phyloP scores from a whole-genome alignment of 768 basidiomycete genomes.

The Crucibulum laeve region DNA sequence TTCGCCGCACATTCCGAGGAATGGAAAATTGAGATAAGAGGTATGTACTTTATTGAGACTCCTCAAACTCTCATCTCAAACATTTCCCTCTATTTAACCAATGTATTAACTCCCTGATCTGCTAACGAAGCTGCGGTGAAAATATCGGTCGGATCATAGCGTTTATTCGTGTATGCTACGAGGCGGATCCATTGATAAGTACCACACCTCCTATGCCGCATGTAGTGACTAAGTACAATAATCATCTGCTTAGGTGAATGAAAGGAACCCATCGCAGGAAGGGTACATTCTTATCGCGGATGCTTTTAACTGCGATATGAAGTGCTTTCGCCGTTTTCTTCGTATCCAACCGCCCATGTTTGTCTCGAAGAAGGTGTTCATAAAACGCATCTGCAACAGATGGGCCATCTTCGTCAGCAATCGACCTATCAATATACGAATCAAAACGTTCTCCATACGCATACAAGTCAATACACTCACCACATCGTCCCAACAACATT shows the following conservation, averaged over 20 bases:
- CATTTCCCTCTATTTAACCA: too few species aligned
- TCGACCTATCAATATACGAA: slow-evolving; percentile 10
- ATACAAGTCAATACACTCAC: slow-evolving; percentile 15
- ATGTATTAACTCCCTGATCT: too few species aligned
- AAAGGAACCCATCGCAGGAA: slow-evolving; percentile 12
- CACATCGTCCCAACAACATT: slow-evolving; percentile 30
- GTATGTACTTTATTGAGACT: too few species aligned
- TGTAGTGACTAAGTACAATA: too few species aligned
- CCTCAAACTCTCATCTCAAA: too few species aligned
- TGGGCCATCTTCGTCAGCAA: slow-evolving; percentile 11
- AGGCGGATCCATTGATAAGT: too few species aligned
- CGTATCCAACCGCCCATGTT: neutral
- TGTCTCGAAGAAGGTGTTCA: slow-evolving; percentile 4
- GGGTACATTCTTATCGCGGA: slow-evolving; percentile 3
- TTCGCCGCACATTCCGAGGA: too few species aligned
- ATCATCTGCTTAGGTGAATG: slow-evolving; percentile 12
- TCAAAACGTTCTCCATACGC: neutral
- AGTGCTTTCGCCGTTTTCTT: slow-evolving; percentile 9
- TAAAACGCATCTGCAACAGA: slow-evolving; percentile 9
- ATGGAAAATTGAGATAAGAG: too few species aligned
- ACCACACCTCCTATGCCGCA: too few species aligned
- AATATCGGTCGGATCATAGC: too few species aligned
- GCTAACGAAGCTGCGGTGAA: too few species aligned
- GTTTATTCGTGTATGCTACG: too few species aligned
- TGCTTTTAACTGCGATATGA: slow-evolving; percentile 6